Evolutionary conservation across 306 rosid species (phyloP), one percentile per base, ranked within the genome.

Genomic region (Leucaena leucocephala): DNA sequence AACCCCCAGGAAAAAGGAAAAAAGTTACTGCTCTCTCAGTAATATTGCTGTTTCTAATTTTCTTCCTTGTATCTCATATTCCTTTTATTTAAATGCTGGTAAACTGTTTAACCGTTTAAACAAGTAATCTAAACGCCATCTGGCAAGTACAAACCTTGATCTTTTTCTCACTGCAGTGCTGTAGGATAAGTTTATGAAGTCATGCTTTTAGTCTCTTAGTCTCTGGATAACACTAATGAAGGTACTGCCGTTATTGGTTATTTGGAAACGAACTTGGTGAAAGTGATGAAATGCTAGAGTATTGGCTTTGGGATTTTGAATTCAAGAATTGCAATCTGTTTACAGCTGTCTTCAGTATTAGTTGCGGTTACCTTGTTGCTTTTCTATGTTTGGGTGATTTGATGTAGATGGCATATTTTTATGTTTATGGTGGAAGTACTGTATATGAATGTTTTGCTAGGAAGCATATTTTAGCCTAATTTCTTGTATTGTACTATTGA

Each of bases 181-280:
- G 22, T 76, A n/a, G 12, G 68, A 21, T 69, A 22, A 27, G 75
- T 40, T 36, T 19, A 17, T 73, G 54, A 16, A 27, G 38, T 19
- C 61, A 4, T 40, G 38, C 6, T 59, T 66, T 59, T 8, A 35
- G 54, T 27, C 75, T 48, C 19, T 6, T 62, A 9, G 16, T 66
- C 35, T 57, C 21, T 71, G 54, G 61, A 33, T 57, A 77, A 19
- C 74, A 35, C 38, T 71, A 21, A 64, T 71, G 57, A 64, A 82
- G 67, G 62, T 50, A 63, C 62, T 43, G 22, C 57, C 35, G 36
- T 5, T 40, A 4, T 27, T 42, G 57, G 35, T 49, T 39, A 45
- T 50, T 12, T 61, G 63, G 48, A 72, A 50, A 8, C 2, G 9
- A 52, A 21, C 16, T 72, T 72, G 49, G 74, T 52, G 72, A 36